These are phyloP conservation scores for Wallacemonas sp. DNA, from an alignment of 208 protist species.

Conservation along the genomic window DNA sequence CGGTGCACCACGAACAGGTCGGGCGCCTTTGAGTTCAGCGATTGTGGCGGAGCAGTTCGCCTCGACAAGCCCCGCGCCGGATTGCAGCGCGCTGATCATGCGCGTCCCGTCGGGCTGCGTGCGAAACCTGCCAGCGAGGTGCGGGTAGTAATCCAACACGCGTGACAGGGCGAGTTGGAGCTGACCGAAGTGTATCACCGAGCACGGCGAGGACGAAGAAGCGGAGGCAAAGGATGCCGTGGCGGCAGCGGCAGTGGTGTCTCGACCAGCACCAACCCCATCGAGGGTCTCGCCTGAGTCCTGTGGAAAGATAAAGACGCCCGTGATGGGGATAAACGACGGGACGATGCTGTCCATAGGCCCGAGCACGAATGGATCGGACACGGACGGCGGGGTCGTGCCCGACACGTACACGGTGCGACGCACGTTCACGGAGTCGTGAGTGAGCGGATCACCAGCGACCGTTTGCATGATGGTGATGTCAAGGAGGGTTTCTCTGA, in stretches of 20 bases:
- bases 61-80: conserved; percentile 17
- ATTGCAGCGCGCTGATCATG: conserved; percentile 13
- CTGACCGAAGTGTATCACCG: conserved; percentile 1
- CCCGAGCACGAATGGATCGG: conserved; percentile 16
- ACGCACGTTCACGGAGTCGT: conserved; percentile 9
- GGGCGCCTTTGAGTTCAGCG: conserved; percentile 4
- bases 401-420: conserved; percentile 18
- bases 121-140: conserved; percentile 17
- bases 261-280: no score
- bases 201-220: not conserved
- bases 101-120: conserved; percentile 21
- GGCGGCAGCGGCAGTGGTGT: no score
- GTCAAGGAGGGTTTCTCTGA: not conserved
- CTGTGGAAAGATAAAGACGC: conserved; percentile 21
- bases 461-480: conserved; percentile 1
- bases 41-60: conserved; percentile 15
- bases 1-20: conserved; percentile 5
- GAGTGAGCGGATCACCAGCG: conserved; percentile 6
- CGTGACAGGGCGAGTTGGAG: conserved; percentile 20
- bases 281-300: no score
- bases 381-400: conserved; percentile 4
- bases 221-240: no score
- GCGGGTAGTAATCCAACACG: conserved; percentile 24
- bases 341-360: conserved; percentile 25
- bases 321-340: conserved; percentile 20